These are phyloP conservation scores for Skeletonema marinoi DNA, from an alignment of 108 stramenopile genomes.

Conservation along the genomic window DNA sequence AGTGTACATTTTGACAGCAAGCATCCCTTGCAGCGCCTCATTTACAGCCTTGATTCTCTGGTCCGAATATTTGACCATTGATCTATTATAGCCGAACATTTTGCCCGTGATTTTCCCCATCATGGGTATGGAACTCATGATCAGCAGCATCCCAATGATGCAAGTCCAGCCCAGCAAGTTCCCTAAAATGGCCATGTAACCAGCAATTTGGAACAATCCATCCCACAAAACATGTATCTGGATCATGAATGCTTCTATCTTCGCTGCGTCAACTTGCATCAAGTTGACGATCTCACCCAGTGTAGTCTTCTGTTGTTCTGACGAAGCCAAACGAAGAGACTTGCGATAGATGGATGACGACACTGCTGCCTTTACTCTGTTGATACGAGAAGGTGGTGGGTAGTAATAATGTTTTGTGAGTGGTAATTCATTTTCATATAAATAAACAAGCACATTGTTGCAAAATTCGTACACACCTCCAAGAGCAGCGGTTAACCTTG, in stretches of 20 bases:
- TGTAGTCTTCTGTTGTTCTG: constrained; percentile 67
- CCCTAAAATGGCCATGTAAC: constrained; percentile 78
- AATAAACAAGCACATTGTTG: background rate
- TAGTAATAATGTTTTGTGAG: background rate
- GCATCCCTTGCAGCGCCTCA: constrained; percentile 91
- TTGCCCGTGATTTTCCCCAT: constrained; percentile 67
- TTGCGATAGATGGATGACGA: constrained; percentile 84
- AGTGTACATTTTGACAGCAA: constrained; percentile 90
- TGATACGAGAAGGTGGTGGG: background rate
- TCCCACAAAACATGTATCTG: constrained; percentile 81
- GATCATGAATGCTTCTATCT: constrained; percentile 74
- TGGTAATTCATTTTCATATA: background rate
- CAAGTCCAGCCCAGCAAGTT: constrained; percentile 75
- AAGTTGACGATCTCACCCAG: constrained; percentile 88
- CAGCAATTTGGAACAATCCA: constrained; percentile 71
- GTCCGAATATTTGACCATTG: constrained; percentile 80
- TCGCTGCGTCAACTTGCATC: constrained; percentile 92
- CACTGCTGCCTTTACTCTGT: constrained; percentile 59
- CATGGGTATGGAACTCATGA: constrained; percentile 69
- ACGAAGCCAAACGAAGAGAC: constrained; percentile 73
- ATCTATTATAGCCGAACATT: constrained; percentile 72
- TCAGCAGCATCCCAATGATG: constrained; percentile 77
- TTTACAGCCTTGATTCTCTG: constrained; percentile 83
- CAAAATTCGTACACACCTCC: constrained; percentile 26
- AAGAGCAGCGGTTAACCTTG: constrained; percentile 54